phyloP scores from a whole-genome alignment of 768 basidiomycete genomes.

The Russula olivacea region DNA sequence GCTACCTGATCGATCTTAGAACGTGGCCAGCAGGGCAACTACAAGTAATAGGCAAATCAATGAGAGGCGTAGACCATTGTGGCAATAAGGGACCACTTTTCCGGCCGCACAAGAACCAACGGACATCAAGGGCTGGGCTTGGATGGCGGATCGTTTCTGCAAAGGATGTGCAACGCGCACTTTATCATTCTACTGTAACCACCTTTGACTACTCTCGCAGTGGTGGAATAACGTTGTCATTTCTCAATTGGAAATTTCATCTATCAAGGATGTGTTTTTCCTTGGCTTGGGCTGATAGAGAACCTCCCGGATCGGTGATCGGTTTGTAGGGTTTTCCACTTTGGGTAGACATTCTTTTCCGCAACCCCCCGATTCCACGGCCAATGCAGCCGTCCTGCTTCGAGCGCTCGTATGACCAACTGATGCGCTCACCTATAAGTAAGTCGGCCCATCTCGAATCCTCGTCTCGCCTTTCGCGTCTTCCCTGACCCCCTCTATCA shows the following conservation, averaged over 20 bases:
- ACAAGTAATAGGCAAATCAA: not conserved
- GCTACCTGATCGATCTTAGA: not conserved
- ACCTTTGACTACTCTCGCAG: not conserved
- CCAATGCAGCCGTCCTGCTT: not conserved
- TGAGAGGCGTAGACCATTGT: not conserved
- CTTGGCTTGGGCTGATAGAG: not conserved
- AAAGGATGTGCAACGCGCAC: not conserved
- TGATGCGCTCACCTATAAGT: not conserved
- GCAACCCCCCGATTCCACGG: not conserved
- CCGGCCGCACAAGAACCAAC: not conserved
- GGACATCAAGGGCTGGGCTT: not conserved
- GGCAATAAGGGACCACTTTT: not conserved
- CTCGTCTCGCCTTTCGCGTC: not conserved
- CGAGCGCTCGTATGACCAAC: not conserved
- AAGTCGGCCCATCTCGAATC: not conserved
- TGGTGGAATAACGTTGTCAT: not conserved
- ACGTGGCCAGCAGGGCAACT: not conserved
- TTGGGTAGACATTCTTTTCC: not conserved
- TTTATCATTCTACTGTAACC: not conserved
- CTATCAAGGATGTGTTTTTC: not conserved
- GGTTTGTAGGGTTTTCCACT: not conserved
- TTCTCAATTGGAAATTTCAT: not conserved
- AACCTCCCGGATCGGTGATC: not conserved
- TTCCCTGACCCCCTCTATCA: not conserved
- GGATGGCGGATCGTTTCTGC: not conserved